phyloP scores from a whole-genome alignment of 2,329 filamentous ascomycete genomes.

The Aspergillus calidoustus region DNA sequence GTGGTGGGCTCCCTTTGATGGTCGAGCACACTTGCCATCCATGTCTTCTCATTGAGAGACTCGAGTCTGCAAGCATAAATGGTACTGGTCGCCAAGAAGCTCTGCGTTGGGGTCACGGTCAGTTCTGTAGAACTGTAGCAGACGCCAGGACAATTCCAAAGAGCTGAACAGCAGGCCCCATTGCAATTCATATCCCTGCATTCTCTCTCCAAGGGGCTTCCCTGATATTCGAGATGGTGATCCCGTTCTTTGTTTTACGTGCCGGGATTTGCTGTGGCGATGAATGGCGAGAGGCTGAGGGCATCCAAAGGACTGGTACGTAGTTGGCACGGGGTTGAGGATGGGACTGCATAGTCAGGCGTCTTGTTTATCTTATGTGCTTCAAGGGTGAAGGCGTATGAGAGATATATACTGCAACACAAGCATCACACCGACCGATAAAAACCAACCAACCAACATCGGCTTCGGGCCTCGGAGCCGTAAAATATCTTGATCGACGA shows the following conservation, averaged over 20 bases:
- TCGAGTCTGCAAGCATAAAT: not conserved
- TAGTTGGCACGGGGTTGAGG: not conserved
- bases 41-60: not conserved
- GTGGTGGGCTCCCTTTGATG: too few species aligned
- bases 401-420: not conserved
- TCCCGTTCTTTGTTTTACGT: not conserved
- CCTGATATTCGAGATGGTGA: not conserved
- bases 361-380: not conserved
- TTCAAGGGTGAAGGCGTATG: not conserved
- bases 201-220: not conserved
- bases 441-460: not conserved
- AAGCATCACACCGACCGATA: not conserved
- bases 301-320: not conserved
- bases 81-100: not conserved
- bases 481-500: not conserved
- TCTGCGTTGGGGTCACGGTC: not conserved
- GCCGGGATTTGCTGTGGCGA: not conserved
- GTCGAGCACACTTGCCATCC: not conserved
- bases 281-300: not conserved
- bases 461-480: too few species aligned
- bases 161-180: not conserved
- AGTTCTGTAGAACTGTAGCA: not conserved
- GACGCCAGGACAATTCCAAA: not conserved
- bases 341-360: not conserved
- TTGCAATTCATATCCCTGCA: not conserved